phyloP scores from a whole-genome alignment of 179 eudicot species.

The Carnegiea gigantea region DNA sequence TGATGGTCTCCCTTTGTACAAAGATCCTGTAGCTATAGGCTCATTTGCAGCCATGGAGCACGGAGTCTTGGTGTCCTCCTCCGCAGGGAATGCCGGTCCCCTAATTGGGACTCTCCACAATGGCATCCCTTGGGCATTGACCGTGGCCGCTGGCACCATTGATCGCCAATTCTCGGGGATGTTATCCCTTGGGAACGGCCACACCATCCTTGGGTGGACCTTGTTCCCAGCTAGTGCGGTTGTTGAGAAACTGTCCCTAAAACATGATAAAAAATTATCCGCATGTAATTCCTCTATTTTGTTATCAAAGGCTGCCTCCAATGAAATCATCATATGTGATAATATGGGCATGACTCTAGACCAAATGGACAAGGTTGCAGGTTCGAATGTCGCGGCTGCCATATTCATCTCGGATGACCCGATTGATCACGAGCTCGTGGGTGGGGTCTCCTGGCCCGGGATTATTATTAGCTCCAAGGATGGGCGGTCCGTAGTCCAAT shows the following conservation, averaged over 20 bases:
- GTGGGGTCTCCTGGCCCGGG: slow-evolving; percentile 38
- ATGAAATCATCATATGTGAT: slow-evolving; percentile 32
- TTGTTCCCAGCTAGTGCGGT: slow-evolving; percentile 43
- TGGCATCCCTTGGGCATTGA: slow-evolving; percentile 38
- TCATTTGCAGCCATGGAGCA: slow-evolving; percentile 42
- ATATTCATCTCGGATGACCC: slow-evolving; percentile 32
- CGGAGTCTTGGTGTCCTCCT: slow-evolving; percentile 37
- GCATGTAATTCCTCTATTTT: slow-evolving; percentile 29
- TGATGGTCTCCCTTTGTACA: slow-evolving; percentile 21
- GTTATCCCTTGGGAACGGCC: slow-evolving; percentile 33
- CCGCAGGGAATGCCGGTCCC: slow-evolving; percentile 44
- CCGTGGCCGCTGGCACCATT: slow-evolving; percentile 36
- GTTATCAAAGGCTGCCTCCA: slow-evolving; percentile 17
- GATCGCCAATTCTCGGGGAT: slow-evolving; percentile 38
- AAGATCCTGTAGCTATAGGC: slow-evolving; percentile 42
- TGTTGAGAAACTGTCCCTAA: slow-evolving; percentile 24
- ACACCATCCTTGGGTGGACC: slow-evolving; percentile 37
- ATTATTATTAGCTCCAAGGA: slow-evolving; percentile 34
- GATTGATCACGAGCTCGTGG: slow-evolving; percentile 13
- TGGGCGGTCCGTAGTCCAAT: slow-evolving; percentile 35
- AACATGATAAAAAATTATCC: slow-evolving; percentile 21
- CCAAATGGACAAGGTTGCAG: slow-evolving; percentile 25
- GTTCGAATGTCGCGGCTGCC: slow-evolving; percentile 27
- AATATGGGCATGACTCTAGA: slow-evolving; percentile 8
- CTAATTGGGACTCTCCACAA: slow-evolving; percentile 25